Evolutionary conservation across 495 filamentous ascomycete genomes (phyloP).

Genomic region (Penicillium pancosmium): DNA sequence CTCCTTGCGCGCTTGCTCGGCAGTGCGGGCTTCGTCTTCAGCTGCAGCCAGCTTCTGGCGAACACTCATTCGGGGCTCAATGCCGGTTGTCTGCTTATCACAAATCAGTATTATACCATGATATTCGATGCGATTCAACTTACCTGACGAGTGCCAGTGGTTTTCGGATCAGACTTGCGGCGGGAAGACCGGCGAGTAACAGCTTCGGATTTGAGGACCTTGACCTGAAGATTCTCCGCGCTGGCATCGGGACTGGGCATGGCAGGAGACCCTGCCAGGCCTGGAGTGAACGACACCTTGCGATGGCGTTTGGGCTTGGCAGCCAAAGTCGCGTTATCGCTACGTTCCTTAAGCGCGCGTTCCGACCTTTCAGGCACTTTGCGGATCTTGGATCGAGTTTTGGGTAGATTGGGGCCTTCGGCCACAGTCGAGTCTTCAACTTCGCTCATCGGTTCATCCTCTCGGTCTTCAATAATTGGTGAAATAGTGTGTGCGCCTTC

Average conservation of each 20-base stretch:
- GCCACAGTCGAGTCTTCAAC: slow-evolving; percentile 34
- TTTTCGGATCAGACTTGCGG: slow-evolving; percentile 36
- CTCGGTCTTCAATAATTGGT: slow-evolving; percentile 57
- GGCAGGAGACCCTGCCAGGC: slow-evolving; percentile 40
- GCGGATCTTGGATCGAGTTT: slow-evolving; percentile 24
- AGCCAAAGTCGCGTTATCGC: slow-evolving; percentile 38
- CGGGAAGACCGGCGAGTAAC: slow-evolving; percentile 40
- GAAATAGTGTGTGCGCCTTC: slow-evolving; percentile 46
- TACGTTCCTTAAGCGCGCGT: slow-evolving; percentile 46
- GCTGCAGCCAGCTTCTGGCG: slow-evolving; percentile 49
- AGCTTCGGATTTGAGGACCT: slow-evolving; percentile 38
- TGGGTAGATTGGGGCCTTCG: slow-evolving; percentile 13
- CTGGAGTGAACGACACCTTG: slow-evolving; percentile 50
- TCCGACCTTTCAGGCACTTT: slow-evolving; percentile 32
- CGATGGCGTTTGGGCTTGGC: slow-evolving; percentile 36
- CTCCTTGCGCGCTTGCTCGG: slow-evolving; percentile 43
- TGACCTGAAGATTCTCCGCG: slow-evolving; percentile 44
- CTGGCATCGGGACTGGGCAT: slow-evolving; percentile 28
- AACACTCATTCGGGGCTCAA: slow-evolving; percentile 34
- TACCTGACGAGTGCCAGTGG: slow-evolving; percentile 38
- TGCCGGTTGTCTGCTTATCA: slow-evolving; percentile 21
- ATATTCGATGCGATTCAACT: slow-evolving; percentile 13
- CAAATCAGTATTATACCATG: slow-evolving; percentile 10
- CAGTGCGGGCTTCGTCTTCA: slow-evolving; percentile 49
- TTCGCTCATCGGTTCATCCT: slow-evolving; percentile 45